phyloP scores from a whole-genome alignment of 345 rosid genomes.

The Stellera chamaejasme region DNA sequence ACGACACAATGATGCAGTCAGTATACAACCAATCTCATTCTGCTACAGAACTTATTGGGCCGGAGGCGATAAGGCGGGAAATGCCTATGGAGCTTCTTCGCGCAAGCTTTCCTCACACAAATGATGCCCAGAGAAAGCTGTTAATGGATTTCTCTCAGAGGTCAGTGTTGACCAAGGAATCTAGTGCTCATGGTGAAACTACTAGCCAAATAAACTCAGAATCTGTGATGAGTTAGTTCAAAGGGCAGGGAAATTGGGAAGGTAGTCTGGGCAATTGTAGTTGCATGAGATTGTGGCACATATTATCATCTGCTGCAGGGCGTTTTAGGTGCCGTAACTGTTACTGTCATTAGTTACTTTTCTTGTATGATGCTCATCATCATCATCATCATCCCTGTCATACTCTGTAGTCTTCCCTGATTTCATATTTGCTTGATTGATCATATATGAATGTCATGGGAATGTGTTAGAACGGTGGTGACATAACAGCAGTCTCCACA shows the following conservation, averaged over 20 bases:
- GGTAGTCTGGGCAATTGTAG: neutral
- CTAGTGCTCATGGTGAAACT: conserved; percentile 27
- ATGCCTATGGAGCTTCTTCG: conserved; percentile 97
- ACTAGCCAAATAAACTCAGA: conserved; percentile 52
- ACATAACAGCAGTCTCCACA: neutral
- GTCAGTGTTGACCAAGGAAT: conserved; percentile 29
- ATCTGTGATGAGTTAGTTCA: conserved; percentile 44
- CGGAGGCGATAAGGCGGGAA: conserved; percentile 73
- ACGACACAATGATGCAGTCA: conserved; percentile 69
- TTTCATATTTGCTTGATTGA: no score
- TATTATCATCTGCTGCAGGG: no score
- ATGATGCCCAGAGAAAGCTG: conserved; percentile 62
- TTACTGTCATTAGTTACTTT: no score
- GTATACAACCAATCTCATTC: conserved; percentile 36
- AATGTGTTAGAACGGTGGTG: no score
- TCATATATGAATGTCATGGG: no score
- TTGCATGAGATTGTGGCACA: neutral
- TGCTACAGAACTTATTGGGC: conserved; percentile 40
- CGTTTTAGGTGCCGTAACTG: no score
- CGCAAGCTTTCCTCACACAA: conserved; percentile 90
- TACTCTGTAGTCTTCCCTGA: no score
- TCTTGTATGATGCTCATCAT: no score
- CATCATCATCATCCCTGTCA: no score
- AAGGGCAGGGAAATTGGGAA: conserved; percentile 1
- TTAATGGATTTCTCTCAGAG: conserved; percentile 67